Evolutionary conservation across 2,329 filamentous ascomycete genomes (phyloP), one percentile per base, ranked within the genome.

Genomic region (Aspergillus melleus): DNA sequence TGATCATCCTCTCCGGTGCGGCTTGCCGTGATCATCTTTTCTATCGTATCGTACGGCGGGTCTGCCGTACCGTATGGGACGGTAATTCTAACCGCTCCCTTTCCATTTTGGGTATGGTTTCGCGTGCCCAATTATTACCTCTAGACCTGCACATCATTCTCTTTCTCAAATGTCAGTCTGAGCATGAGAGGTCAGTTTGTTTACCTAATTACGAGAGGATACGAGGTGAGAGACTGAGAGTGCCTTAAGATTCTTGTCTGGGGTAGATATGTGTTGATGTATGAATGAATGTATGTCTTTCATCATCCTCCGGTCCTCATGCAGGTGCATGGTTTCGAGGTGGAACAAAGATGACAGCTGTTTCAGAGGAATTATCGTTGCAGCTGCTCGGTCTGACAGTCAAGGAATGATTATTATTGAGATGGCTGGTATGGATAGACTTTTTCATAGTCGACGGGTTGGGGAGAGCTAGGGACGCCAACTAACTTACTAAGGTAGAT

Each of bases 21-120:
- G 62, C 64, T 63, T 64, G 63, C 60, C 63, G 63, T 66, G 62
- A 61, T 62, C 57, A 58, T 56, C 58, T 51, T 47, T 5, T 14
- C 11, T 10, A 59, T 49, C 9, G 42, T 61, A 47, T 42, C 42
- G 60, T 59, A 57, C 57, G 12, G 6, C 24, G 16, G n/a, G 8
- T 11, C 32, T 46, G 52, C 32, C 29, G 30, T 46, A 24, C 32
- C 51, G 32, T 53, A 53, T 11, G 19, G 12, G 20, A 49, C 51
- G 14, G 44, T 59, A 47, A 26, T 20, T 36, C 42, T 44, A 6
- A 47, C 32, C 22, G 11, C 29, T 47, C 16, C 20, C 30, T 22
- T 58, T 58, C 54, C 56, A 16, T 52, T 60, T 52, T 10, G 53
- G 49, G 42, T 4, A 47, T n/a, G 26, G 50, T 36, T 58, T 62